These are phyloP conservation scores for Candida germanica DNA, from an alignment of 805 yeast species.

Conservation along the genomic window DNA sequence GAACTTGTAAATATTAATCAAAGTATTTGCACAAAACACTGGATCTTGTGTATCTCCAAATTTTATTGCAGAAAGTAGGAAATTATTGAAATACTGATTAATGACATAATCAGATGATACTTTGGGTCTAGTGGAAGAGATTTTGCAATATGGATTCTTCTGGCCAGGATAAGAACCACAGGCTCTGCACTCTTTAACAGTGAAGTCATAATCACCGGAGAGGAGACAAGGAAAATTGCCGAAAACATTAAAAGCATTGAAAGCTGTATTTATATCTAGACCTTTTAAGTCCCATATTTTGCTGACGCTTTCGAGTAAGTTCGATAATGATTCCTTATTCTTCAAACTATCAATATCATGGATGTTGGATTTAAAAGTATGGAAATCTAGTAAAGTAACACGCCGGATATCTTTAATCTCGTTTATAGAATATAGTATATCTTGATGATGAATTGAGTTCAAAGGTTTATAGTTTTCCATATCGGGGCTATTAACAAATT, in stretches of 20 bases:
- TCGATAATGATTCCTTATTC: not conserved
- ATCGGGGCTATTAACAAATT: not conserved
- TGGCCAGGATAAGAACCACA: conserved; percentile 22
- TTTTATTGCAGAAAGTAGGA: conserved; percentile 14
- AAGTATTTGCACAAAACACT: conserved; percentile 38
- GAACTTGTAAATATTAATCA: conserved; percentile 47
- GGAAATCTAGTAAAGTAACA: conserved; percentile 5
- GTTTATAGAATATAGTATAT: no score
- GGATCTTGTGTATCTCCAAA: conserved; percentile 13
- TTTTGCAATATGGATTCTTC: not conserved
- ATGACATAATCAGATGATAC: conserved; percentile 22
- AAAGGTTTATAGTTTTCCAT: not conserved
- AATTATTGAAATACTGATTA: conserved; percentile 20
- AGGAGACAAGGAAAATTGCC: conserved; percentile 44
- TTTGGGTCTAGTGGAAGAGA: conserved; percentile 3
- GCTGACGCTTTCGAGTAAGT: conserved; percentile 1
- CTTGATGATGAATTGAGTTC: conserved; percentile 1
- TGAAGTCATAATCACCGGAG: conserved; percentile 32
- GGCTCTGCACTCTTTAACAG: conserved; percentile 27
- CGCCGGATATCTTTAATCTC: conserved; percentile 1
- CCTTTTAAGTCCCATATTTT: not conserved
- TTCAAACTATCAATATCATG: not conserved
- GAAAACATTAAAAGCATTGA: conserved; percentile 35
- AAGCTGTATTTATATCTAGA: conserved; percentile 4
- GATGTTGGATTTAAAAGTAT: conserved; percentile 1